Base-by-base conservation (phyloP, 495 filamentous ascomycete species). In the Jackrogersella minutella region DNA sequence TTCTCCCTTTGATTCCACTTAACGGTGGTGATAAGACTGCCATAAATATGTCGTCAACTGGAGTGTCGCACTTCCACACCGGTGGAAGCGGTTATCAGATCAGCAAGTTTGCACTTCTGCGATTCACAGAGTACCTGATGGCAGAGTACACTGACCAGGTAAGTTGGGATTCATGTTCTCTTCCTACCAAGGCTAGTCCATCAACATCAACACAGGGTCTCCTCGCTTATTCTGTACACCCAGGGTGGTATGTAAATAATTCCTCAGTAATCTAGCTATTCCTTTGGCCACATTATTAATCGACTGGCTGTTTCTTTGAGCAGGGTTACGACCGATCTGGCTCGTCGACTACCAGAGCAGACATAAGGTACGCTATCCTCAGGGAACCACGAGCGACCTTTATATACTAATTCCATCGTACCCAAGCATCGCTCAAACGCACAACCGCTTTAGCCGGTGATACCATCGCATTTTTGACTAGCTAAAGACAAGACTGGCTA, bases 1-100 rank as follows among this genome's bases (percentile, higher is more conserved):
- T 79, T 34, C 53, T 77, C 28, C 80, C 83, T 0, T 47, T 87
- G 28, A 62, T 86, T n/a, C n/a, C n/a, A 50, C 58, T 82, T 40
- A 74, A 76, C 43, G 78, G 76, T 5, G 75, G 78, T 0, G 76
- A 79, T 0, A 84, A 85, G 71, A 82, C 77, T 0, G 76, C 85
- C 43, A 64, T 86, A 34, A 82, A 77, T 36, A 50, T 86, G 22
- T 69, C 71, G 5, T 80, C 75, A 17, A 67, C 79, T 8, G 84
- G 80, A 1, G 80, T 78, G 0, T 73, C 77, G 56, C 47, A 59
- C 37, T 50, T 77, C 8, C 50, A 58, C 0, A 65, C 68, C 0
- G 76, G 76, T 0, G 71, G 58, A 10, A 79, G 74, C 30, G 73
- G 69, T 2, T 85, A 85, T 49, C 72, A 80, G 54, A 74, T 71